Percentiles rank a stretch among this genome's conserved stretches.
Evolutionary conservation across 495 filamentous ascomycete genomes (phyloP).

Genomic region (Aspergillus heteromorphus): DNA sequence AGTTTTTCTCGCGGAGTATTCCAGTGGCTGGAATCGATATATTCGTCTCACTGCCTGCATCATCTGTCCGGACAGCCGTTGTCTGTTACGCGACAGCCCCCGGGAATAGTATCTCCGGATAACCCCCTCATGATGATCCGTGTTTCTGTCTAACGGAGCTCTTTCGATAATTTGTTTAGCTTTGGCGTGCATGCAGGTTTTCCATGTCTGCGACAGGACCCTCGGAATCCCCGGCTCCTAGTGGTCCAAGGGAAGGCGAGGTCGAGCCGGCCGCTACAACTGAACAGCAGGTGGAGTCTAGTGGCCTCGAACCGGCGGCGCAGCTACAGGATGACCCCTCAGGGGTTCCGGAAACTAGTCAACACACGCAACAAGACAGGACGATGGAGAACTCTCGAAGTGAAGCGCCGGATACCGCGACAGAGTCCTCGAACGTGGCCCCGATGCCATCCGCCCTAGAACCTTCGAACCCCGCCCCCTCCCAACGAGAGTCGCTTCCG

Average conservation of each 20-base stretch:
- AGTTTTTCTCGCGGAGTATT: not conserved
- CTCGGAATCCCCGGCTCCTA: constrained; percentile 20
- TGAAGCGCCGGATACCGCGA: constrained; percentile 1
- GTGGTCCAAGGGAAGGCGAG: constrained; percentile 22
- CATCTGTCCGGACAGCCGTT: not conserved
- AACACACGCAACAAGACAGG: constrained; percentile 6
- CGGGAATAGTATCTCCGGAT: constrained; percentile 2
- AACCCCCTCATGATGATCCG: constrained; percentile 19
- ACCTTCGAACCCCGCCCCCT: constrained; percentile 8
- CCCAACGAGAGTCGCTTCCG: constrained; percentile 24
- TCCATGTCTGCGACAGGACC: constrained; percentile 37
- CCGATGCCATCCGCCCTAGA: constrained; percentile 7
- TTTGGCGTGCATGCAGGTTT: constrained; percentile 28
- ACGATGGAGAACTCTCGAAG: constrained; percentile 13
- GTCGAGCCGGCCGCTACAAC: constrained; percentile 15
- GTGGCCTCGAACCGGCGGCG: constrained; percentile 12
- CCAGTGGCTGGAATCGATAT: not conserved
- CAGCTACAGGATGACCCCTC: constrained; percentile 21
- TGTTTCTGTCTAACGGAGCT: constrained; percentile 12
- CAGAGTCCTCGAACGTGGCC: constrained; percentile 1
- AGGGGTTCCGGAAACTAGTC: not conserved
- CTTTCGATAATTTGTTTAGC: constrained; percentile 61
- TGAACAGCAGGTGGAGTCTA: constrained; percentile 16
- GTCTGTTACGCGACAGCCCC: constrained; percentile 1
- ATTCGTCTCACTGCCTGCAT: not conserved